These are phyloP conservation scores for Begonia masoniana DNA, from an alignment of 306 rosid genomes.

Conservation along the genomic window DNA sequence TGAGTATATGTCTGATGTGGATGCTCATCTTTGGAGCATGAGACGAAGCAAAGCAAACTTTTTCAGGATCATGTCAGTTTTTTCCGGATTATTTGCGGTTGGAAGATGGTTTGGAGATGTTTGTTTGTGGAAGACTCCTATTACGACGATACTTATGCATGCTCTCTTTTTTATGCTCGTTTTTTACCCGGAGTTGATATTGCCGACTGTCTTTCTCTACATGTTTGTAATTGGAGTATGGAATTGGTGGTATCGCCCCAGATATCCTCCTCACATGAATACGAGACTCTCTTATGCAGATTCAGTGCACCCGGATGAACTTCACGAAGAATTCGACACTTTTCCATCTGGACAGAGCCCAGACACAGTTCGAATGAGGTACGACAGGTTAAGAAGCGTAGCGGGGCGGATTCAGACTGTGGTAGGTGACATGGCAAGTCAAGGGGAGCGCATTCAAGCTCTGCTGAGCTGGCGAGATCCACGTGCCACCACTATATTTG, in stretches of 20 bases:
- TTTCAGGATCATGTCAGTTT: conserved; percentile 41
- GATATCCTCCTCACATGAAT: conserved; percentile 82
- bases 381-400: conserved; percentile 68
- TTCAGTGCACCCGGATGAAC: conserved; percentile 48
- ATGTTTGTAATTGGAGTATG: conserved; percentile 81
- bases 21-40: conserved; percentile 90
- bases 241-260: conserved; percentile 64
- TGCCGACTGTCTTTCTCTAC: conserved; percentile 81
- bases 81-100: conserved; percentile 31
- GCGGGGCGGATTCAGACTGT: conserved; percentile 87
- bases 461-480: conserved; percentile 91
- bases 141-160: conserved; percentile 75
- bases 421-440: conserved; percentile 82
- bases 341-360: conserved; percentile 51
- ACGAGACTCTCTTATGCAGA: conserved; percentile 58
- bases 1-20: conserved; percentile 72
- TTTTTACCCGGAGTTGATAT: conserved; percentile 65
- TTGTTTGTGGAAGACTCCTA: conserved; percentile 52
- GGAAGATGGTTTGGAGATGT: conserved; percentile 76
- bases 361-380: conserved; percentile 61
- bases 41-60: conserved; percentile 96
- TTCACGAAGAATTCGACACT: conserved; percentile 77
- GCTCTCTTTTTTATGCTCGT: conserved; percentile 68
- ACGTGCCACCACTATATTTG: conserved; percentile 62
- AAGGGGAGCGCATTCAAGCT: conserved; percentile 76